Evolutionary conservation across 2,329 filamentous ascomycete genomes (phyloP), one percentile per base, ranked within the genome.

Genomic region (Fusarium poae): DNA sequence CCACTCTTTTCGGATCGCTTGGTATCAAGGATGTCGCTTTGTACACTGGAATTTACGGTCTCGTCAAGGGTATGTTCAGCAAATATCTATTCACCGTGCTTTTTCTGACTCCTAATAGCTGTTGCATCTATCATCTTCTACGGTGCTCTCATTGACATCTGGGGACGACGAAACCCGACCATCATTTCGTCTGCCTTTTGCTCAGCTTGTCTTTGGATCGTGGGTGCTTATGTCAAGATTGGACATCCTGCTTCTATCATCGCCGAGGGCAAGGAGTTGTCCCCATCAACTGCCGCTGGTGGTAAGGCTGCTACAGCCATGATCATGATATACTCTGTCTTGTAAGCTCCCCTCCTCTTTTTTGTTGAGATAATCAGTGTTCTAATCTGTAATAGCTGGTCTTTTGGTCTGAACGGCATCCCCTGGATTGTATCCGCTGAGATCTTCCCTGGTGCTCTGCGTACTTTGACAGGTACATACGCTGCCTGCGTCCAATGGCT

Each of bases 321-420:
- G 72, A 82, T 87, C 25, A 87, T 86, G 77, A 77, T 87, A 1
- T 87, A 86, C 65, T 84, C 81, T 2, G 79, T 85, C 44, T 86
- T 86, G 74, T 85, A 81, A 66, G 84, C 65, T 34, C n/a, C 12
- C 37, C 11, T 18, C 6, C 5, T 11, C 1, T 21, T 11, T 15
- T 2, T 0, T 5, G 1, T 1, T 10, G 1, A 11, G 13, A 12
- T 7, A 1, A 0, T 0, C 9, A 18, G 0, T 1, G 23, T 16
- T n/a, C 67, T 68, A 4, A 72, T 35, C 2, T 4, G 1, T 12
- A 15, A 1, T 6, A 80, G 79, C 67, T 83, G 79, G 79, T 81
- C 79, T 3, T 82, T 80, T 58, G 81, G 81, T 46, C 75, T 81
- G 3, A 82, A 83, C 64, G 81, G 81, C 27, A 81, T 82, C 25